Base-by-base conservation (phyloP, 2,329 filamentous ascomycete species). In the Arthrocladium fulminans region DNA sequence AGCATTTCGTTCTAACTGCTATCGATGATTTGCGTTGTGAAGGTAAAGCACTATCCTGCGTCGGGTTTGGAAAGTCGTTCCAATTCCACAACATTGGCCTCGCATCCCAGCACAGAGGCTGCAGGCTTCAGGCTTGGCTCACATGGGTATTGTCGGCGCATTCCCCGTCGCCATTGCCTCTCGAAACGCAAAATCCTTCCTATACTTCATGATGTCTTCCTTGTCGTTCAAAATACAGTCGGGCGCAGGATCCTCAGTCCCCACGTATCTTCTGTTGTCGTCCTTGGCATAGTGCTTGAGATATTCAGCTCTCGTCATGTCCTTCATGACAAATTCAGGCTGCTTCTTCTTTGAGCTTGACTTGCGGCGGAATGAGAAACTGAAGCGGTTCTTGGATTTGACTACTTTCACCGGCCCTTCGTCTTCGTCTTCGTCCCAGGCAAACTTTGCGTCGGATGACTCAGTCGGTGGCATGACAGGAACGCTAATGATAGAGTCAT, bases 211-310 rank as follows among this genome's bases (percentile, higher is more conserved):
- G 20, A 17, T 39, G 29, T 47, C 45, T 23, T 57, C 53, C 19
- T 52, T 48, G 9, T 41, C 47, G 17, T 45, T 25, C 27, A 58
- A 29, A 20, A 58, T 52, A 51, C 54, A 58, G 34, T 58, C 54
- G 5, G 35, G 47, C 6, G 53, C 56, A 5, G 53, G 54, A 7
- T 54, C 51, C 42, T 52, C 49, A 1, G 50, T 54, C 12, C 54
- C 56, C 12, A 55, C 19, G 29, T 57, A 58, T 27, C 24, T 25
- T 2, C 55, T 55, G 4, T 43, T 19, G 2, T 52, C 51, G 38
- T 58, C 53, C 37, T 58, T 58, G n/a, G 51, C 51, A 39, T 58
- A 57, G 35, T 56, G 51, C 38, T 54, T 49, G 5, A 54, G 45
- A 35, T 57, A 57, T 24, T 57, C 49, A 17, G 30, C 46, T 15